phyloP scores from a whole-genome alignment of 1,284 basidiomycete genomes.

The Ganoderma multipileum region DNA sequence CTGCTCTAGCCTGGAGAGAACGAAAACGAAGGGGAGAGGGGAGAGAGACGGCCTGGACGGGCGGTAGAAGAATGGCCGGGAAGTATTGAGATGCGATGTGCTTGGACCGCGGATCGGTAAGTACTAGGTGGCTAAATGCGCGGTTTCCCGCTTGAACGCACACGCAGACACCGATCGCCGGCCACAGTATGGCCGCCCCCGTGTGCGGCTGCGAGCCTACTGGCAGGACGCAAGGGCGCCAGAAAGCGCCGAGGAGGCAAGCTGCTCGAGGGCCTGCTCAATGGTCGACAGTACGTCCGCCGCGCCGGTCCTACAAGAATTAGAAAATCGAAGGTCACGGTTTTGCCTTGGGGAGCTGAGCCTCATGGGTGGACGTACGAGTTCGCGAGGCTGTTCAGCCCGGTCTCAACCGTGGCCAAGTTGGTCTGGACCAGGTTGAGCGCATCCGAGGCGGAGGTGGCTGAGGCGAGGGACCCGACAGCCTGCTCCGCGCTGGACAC shows the following conservation, averaged over 20 bases:
- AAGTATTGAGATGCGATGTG: too few relatives aligned
- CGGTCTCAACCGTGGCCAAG: constrained; percentile 40
- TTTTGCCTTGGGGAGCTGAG: too few relatives aligned
- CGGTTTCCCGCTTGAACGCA: too few relatives aligned
- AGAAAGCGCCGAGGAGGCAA: neutral
- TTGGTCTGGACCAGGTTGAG: constrained; percentile 43
- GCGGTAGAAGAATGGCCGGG: too few relatives aligned
- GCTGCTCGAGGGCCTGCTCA: constrained; percentile 24
- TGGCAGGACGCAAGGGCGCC: neutral
- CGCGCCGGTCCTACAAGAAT: constrained; percentile 28
- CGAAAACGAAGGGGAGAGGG: neutral
- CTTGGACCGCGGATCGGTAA: too few relatives aligned
- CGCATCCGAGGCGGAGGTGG: constrained; percentile 43
- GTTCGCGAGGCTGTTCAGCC: constrained; percentile 39
- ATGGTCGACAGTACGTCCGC: constrained; percentile 20
- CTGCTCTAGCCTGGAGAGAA: neutral
- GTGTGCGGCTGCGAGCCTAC: neutral
- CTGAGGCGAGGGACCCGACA: constrained; percentile 42
- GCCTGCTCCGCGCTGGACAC: constrained; percentile 42
- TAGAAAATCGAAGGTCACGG: neutral
- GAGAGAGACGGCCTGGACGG: neutral
- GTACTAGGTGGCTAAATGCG: neutral
- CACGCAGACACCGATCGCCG: too few relatives aligned
- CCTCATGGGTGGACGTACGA: constrained; percentile 38
- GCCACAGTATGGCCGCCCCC: too few relatives aligned